Conservation (phyloP, 2,329 filamentous ascomycete species). For the Trichoderma asperellum region DNA sequence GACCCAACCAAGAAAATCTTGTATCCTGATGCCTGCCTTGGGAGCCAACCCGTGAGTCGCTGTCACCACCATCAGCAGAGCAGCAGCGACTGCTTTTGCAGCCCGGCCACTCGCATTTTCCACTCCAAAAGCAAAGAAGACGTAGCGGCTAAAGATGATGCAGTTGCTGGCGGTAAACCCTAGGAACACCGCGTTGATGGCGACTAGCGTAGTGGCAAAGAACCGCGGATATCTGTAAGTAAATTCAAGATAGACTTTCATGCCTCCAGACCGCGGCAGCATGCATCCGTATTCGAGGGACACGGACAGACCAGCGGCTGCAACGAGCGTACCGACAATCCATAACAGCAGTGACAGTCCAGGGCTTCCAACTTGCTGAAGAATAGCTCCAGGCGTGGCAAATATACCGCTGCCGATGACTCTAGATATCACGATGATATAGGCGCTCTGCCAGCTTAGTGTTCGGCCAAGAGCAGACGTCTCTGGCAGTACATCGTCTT, state of each 20-base stretch:
- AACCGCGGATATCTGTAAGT: constrained; percentile 66
- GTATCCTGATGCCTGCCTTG: constrained; percentile 60
- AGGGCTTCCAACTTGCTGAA: constrained; percentile 67
- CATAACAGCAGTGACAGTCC: constrained; percentile 66
- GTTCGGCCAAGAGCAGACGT: constrained; percentile 61
- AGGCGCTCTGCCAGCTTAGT: constrained; percentile 65
- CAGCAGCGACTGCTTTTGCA: constrained; percentile 60
- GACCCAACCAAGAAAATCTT: constrained; percentile 65
- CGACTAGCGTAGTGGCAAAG: constrained; percentile 66
- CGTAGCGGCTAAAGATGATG: constrained; percentile 69
- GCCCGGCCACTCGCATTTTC: constrained; percentile 54
- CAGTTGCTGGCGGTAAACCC: constrained; percentile 73
- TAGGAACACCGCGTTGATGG: constrained; percentile 64
- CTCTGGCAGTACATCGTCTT: constrained; percentile 63
- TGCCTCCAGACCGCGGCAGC: constrained; percentile 69
- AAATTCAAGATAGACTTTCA: constrained; percentile 73
- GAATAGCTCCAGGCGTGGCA: constrained; percentile 69
- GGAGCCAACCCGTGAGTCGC: constrained; percentile 63
- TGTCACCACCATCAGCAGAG: constrained; percentile 59
- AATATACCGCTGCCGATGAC: constrained; percentile 75
- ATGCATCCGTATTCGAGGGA: constrained; percentile 71
- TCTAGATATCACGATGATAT: constrained; percentile 68
- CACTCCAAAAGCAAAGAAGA: constrained; percentile 60
- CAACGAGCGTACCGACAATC: constrained; percentile 64
- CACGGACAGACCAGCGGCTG: constrained; percentile 63